Conservation (phyloP, 176 grass and related monocot genomes). For the Aegilops sharonensis region DNA sequence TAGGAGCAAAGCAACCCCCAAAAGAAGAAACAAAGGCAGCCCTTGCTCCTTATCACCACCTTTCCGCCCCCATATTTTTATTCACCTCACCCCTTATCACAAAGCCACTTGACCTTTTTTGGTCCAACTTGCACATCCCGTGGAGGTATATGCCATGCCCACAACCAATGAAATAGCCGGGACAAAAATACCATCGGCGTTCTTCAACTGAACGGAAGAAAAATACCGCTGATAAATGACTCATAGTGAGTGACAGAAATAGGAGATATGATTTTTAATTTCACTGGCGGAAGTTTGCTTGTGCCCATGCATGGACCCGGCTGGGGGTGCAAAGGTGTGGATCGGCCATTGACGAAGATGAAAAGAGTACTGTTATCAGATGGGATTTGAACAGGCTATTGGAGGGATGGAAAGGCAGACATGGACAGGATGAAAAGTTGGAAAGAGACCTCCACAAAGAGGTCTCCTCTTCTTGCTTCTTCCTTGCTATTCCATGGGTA, state of each 20-base stretch:
- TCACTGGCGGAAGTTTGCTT: not conserved
- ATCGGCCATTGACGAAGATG: not conserved
- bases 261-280: not conserved
- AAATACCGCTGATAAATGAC: not conserved
- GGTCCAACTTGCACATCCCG: conserved; percentile 22
- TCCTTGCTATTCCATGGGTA: not conserved
- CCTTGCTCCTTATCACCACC: conserved; percentile 24
- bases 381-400: conserved; percentile 8
- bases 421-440: conserved; percentile 14
- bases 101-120: conserved; percentile 8
- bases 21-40: not conserved
- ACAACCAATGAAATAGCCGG: not conserved
- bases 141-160: not conserved
- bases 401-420: conserved; percentile 21
- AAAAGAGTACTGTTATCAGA: conserved; percentile 33
- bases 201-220: not conserved
- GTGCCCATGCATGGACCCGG: not conserved
- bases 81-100: conserved; percentile 21
- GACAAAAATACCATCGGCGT: not conserved
- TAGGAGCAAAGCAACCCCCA: conserved; percentile 32
- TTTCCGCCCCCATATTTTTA: conserved; percentile 28
- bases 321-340: not conserved
- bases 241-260: not conserved
- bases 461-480: not conserved
- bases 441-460: conserved; percentile 17